Percentiles rank a stretch among this genome's conserved stretches.
Conservation (phyloP, 139 green algal species). For the Gonium pectorale region DNA sequence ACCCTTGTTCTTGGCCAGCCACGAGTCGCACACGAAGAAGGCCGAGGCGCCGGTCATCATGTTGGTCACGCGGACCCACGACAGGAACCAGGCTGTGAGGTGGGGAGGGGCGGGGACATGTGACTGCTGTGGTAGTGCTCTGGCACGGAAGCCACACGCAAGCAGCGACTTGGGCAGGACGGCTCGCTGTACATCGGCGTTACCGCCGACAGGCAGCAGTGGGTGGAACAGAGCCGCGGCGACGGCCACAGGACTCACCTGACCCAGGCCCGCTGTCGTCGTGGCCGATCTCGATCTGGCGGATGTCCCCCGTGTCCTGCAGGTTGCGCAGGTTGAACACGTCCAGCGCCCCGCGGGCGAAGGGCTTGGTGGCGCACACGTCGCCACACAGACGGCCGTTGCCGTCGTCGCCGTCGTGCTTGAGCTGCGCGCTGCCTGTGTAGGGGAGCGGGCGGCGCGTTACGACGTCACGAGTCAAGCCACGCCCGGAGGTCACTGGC, state of each 20-base stretch:
- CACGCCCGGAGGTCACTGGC: too few species aligned
- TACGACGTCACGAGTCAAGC: too few species aligned
- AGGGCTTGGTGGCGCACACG: constrained; percentile 13
- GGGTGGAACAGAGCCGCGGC: too few species aligned
- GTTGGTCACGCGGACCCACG: constrained; percentile 69
- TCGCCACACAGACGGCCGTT: constrained; percentile 16
- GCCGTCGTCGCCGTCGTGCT: constrained; percentile 2
- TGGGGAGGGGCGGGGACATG: not conserved
- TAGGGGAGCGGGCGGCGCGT: too few species aligned
- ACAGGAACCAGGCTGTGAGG: constrained; percentile 67
- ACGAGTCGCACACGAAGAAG: constrained; percentile 65
- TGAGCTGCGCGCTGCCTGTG: not conserved
- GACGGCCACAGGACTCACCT: too few species aligned
- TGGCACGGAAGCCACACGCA: too few species aligned
- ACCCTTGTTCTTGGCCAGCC: constrained; percentile 49
- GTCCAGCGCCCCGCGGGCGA: constrained; percentile 47
- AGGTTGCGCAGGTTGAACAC: constrained; percentile 56
- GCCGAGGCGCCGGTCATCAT: constrained; percentile 57
- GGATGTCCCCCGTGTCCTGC: constrained; percentile 64
- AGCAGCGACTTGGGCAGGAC: too few species aligned
- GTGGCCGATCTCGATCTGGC: constrained; percentile 63
- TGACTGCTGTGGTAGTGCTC: too few species aligned
- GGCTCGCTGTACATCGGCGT: too few species aligned
- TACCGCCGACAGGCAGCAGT: too few species aligned
- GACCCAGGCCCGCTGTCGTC: constrained; percentile 45